Base-by-base conservation (phyloP, 148 eudicot species). In the Amaranthus palmeri region DNA sequence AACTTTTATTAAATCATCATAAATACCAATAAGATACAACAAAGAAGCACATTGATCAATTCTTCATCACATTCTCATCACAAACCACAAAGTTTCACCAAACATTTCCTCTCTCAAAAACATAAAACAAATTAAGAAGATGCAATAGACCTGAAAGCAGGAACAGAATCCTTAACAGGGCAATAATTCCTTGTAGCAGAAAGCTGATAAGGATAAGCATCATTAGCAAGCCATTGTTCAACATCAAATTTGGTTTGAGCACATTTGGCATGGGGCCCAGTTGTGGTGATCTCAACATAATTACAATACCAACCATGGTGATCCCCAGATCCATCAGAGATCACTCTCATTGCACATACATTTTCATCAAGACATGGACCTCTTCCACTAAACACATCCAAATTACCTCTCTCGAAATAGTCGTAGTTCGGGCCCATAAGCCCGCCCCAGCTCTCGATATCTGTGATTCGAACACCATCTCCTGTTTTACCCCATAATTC, bases 331-430 rank as follows among this genome's bases (percentile, higher is more conserved):
- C 98, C 98, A 18, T 92, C 93, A 4, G 98, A 92, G 3, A 84
- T 82, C 14, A 92, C 71, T 70, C 80, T 76, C 74, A 92, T 82
- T 4, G 78, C 69, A 56, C 98, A 92, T 1, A 86, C 73, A 0
- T 90, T 85, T 8, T 81, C 89, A 4, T 71, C 72, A 13, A 92
- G 75, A 62, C 98, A 92, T 4, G 93, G 90, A 13, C 92, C 96
- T 12, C 81, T 36, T 0, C 90, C 92, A 70, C 90, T 90, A 81
- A 92, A 92, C 36, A 92, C 82, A 72, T 92, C 96, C 54, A 92
- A 76, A 59, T 93, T 93, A 10, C 88, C 85, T 55, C 96, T 78
- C 83, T 93, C 96, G 85, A 87, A 93, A 78, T 92, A 92, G 82
- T 92, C 74, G 89, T 90, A 78, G 4, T 66, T 82, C 4, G 77